These are phyloP conservation scores for Rhizopogon vinicolor DNA, from an alignment of 768 basidiomycete genomes.

Conservation along the genomic window DNA sequence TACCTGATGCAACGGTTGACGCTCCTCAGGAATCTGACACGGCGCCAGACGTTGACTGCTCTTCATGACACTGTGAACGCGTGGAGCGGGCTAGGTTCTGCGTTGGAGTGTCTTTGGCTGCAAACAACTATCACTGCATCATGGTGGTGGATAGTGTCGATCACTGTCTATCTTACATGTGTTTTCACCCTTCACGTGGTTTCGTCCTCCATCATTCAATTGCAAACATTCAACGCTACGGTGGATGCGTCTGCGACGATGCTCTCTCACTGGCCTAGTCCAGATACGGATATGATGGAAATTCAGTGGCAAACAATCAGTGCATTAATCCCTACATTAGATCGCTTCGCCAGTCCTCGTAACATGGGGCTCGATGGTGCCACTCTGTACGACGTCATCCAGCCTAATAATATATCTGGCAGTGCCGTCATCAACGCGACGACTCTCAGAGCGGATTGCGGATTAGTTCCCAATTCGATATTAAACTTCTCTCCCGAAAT, in stretches of 20 bases:
- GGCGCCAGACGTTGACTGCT: constrained; percentile 10
- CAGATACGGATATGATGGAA: not conserved
- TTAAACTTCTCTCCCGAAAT: not conserved
- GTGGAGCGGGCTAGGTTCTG: constrained; percentile 20
- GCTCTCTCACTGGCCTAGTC: constrained; percentile 5
- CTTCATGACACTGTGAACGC: constrained; percentile 15
- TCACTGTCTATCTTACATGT: constrained; percentile 12
- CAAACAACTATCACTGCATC: constrained; percentile 12
- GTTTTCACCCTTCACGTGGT: constrained; percentile 16
- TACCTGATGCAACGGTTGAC: constrained; percentile 16
- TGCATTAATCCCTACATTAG: not conserved
- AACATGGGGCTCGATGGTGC: constrained; percentile 9
- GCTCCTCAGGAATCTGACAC: not conserved
- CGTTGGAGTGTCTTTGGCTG: constrained; percentile 9
- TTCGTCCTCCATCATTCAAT: constrained; percentile 17
- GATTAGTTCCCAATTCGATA: constrained; percentile 3
- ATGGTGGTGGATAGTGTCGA: constrained; percentile 6
- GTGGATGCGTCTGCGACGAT: not conserved
- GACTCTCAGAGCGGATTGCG: constrained; percentile 4
- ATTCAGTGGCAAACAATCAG: not conserved
- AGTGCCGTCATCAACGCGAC: constrained; percentile 11
- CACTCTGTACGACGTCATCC: constrained; percentile 8
- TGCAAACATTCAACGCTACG: constrained; percentile 8
- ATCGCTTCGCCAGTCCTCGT: not conserved
- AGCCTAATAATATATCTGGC: not conserved